phyloP scores from a whole-genome alignment of 2,329 filamentous ascomycete genomes.

The Amauroascus niger region DNA sequence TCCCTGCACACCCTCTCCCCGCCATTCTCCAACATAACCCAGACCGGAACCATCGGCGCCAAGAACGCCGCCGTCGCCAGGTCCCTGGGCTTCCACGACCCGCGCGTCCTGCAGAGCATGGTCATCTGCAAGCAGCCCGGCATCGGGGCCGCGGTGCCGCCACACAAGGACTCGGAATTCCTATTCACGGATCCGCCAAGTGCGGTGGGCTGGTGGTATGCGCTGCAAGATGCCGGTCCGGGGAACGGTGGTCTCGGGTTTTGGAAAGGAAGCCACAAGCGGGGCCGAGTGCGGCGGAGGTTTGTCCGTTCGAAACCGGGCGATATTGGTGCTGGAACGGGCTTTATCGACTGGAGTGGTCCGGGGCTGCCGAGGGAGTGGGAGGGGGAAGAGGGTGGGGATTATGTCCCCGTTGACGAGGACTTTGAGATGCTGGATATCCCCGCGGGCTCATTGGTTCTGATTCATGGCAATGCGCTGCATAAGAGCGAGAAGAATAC shows the following conservation, averaged over 20 bases:
- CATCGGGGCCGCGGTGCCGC: constrained; percentile 81
- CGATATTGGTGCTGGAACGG: constrained; percentile 46
- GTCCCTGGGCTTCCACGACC: constrained; percentile 64
- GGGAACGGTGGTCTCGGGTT: constrained; percentile 88
- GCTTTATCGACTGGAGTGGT: constrained; percentile 62
- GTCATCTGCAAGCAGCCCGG: constrained; percentile 97
- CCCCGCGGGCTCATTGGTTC: constrained; percentile 76
- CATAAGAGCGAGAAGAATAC: constrained; percentile 94
- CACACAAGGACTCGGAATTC: constrained; percentile 89
- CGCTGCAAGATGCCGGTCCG: constrained; percentile 77
- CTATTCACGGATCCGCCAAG: constrained; percentile 80
- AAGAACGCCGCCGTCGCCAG: constrained; percentile 56
- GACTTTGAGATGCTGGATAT: constrained; percentile 75
- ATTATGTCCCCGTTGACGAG: constrained; percentile 47
- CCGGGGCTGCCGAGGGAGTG: constrained; percentile 51
- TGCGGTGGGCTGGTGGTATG: constrained; percentile 95
- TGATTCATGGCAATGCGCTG: constrained; percentile 91
- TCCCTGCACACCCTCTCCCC: constrained; percentile 60
- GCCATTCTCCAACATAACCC: constrained; percentile 52
- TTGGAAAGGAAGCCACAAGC: constrained; percentile 68
- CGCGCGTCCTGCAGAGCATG: constrained; percentile 83
- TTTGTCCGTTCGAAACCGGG: constrained; percentile 50
- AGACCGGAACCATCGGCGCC: constrained; percentile 35
- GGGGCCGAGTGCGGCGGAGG: constrained; percentile 59
- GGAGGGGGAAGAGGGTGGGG: constrained; percentile 35